Evolutionary conservation across 176 grass and related monocot species (phyloP).

Genomic region (maize (Zea mays)): DNA sequence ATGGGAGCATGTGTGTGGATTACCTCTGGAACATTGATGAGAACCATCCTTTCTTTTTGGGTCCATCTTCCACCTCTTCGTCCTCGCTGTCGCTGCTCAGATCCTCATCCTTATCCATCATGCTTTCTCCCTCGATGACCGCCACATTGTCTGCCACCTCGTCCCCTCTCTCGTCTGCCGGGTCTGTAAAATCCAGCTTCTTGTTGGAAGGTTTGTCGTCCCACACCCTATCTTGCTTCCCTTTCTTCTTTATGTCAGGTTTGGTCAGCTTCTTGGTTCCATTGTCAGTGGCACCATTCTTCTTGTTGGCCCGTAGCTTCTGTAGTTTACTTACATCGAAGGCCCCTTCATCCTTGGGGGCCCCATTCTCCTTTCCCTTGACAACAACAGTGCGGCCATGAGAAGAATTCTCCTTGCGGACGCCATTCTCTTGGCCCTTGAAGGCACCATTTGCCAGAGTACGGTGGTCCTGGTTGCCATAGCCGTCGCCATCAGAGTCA

Average conservation of each 20-base stretch:
- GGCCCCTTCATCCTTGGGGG: slow-evolving; percentile 58
- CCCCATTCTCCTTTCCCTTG: slow-evolving; percentile 77
- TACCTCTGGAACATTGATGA: slow-evolving; percentile 92
- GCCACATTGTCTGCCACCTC: slow-evolving; percentile 42
- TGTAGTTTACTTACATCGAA: slow-evolving; percentile 95
- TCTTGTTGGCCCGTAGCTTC: slow-evolving; percentile 48
- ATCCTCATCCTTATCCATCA: slow-evolving; percentile 96
- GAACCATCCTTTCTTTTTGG: slow-evolving; percentile 92
- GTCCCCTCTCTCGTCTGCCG: slow-evolving; percentile 75
- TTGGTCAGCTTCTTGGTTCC: slow-evolving; percentile 43
- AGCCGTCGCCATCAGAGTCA: slow-evolving; percentile 55
- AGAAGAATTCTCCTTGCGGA: slow-evolving; percentile 3
- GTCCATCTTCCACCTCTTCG: slow-evolving; percentile 49
- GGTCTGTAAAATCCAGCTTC: slow-evolving; percentile 84
- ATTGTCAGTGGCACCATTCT: slow-evolving; percentile 15
- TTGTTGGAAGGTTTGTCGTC: slow-evolving; percentile 57
- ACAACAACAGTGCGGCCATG: slow-evolving; percentile 24
- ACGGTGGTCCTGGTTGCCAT: slow-evolving; percentile 26
- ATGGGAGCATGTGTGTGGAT: neutral
- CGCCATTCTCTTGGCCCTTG: slow-evolving; percentile 40
- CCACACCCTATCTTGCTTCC: slow-evolving; percentile 86
- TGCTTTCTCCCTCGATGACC: slow-evolving; percentile 63
- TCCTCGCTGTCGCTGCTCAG: slow-evolving; percentile 76
- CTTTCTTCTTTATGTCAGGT: slow-evolving; percentile 49
- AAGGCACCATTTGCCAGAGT: slow-evolving; percentile 37